Evolutionary conservation across 2,329 filamentous ascomycete genomes (phyloP).

Genomic region (Daldinia sp.): DNA sequence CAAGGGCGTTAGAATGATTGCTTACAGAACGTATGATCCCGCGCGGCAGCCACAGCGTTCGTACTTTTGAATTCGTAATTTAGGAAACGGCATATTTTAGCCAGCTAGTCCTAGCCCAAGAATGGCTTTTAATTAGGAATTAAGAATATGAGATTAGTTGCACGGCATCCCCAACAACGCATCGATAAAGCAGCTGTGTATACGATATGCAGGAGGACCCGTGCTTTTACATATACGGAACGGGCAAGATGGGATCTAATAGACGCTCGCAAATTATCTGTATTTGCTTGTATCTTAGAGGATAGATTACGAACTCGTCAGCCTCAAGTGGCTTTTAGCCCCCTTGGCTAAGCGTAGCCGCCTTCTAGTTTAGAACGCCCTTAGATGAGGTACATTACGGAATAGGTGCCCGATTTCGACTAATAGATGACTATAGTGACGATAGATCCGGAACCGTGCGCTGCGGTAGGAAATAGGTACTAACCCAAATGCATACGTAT

Average conservation of each 20-base stretch:
- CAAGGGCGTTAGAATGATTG: neutral
- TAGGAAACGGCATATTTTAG: too few relatives aligned
- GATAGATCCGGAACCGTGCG: neutral
- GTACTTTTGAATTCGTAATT: neutral
- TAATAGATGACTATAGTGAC: neutral
- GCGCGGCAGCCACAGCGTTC: neutral
- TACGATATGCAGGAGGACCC: neutral
- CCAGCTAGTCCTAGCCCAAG: neutral
- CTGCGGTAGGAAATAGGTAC: neutral
- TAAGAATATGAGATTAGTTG: neutral
- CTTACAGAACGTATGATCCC: conserved; percentile 4
- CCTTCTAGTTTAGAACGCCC: neutral
- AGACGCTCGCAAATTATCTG: too few relatives aligned
- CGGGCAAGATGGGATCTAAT: neutral
- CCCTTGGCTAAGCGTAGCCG: neutral
- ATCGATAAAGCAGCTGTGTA: neutral
- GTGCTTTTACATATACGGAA: neutral
- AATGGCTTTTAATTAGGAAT: conserved; percentile 1
- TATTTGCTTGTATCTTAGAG: neutral
- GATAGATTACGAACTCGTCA: neutral
- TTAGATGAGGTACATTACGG: too few relatives aligned
- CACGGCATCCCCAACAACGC: neutral
- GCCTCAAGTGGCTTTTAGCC: neutral
- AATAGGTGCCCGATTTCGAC: neutral
- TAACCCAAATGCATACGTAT: neutral